A percentile compares a stretch with the other conserved stretches of the same genome.
phyloP scores from a whole-genome alignment of 176 grass and related monocot genomes.

The Panicum miliaceum region DNA sequence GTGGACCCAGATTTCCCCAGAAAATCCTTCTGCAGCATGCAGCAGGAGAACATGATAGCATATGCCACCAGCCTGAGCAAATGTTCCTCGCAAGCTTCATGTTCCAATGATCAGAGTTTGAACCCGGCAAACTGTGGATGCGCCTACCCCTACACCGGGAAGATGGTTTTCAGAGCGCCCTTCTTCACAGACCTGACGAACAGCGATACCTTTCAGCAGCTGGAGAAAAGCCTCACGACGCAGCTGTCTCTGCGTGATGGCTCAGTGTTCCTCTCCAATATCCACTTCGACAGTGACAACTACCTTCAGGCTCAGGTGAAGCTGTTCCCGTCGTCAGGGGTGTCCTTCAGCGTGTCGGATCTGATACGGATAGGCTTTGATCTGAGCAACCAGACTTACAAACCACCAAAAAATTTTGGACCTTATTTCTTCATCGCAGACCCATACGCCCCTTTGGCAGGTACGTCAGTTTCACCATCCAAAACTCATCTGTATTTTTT shows the following conservation, averaged over 20 bases:
- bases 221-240: conserved; percentile 52
- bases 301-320: conserved; percentile 63
- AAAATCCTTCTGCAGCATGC: conserved; percentile 41
- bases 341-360: conserved; percentile 50
- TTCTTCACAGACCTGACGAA: conserved; percentile 54
- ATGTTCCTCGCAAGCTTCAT: conserved; percentile 36
- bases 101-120: conserved; percentile 42
- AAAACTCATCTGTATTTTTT: background rate
- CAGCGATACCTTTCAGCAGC: conserved; percentile 42
- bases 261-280: conserved; percentile 39
- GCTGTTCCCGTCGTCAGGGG: conserved; percentile 64
- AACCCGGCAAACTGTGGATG: conserved; percentile 74
- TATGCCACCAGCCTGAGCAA: conserved; percentile 64
- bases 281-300: conserved; percentile 52
- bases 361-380: conserved; percentile 48
- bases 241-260: conserved; percentile 36
- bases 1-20: background rate
- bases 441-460: conserved; percentile 46
- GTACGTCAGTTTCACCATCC: conserved; percentile 43
- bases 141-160: conserved; percentile 63
- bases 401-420: conserved; percentile 47
- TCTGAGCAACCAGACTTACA: conserved; percentile 63
- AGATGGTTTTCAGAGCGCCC: conserved; percentile 77
- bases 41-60: conserved; percentile 15
- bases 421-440: conserved; percentile 72